phyloP scores from a whole-genome alignment of 177 flowering plant species.

The Vitis hybrid region DNA sequence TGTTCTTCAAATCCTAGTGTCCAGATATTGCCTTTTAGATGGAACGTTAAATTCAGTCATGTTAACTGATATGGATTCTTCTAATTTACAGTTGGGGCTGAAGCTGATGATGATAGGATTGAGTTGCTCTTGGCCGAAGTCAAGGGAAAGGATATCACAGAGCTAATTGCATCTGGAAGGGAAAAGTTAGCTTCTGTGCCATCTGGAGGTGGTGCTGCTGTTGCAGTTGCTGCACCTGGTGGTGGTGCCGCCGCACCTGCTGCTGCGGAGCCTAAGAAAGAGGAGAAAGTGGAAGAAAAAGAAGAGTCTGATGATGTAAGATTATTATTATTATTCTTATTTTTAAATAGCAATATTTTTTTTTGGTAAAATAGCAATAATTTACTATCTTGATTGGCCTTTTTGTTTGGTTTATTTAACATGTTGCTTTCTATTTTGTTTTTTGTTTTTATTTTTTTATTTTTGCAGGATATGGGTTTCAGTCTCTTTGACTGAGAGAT shows the following conservation, averaged over 20 bases:
- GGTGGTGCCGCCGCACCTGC: slow-evolving; percentile 48
- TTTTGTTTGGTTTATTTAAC: not conserved
- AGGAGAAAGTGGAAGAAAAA: slow-evolving; percentile 64
- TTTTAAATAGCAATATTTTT: not conserved
- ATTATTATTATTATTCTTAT: not conserved
- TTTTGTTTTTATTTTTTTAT: not conserved
- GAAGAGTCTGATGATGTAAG: slow-evolving; percentile 65
- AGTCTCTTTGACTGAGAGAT: slow-evolving; percentile 46
- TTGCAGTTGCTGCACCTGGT: slow-evolving; percentile 28
- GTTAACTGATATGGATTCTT: not conserved
- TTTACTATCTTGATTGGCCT: not conserved
- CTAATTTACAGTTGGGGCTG: slow-evolving; percentile 56
- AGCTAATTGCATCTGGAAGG: slow-evolving; percentile 61
- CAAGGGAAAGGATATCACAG: slow-evolving; percentile 57
- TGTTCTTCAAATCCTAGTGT: no score
- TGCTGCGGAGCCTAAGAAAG: slow-evolving; percentile 53
- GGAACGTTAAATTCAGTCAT: no score
- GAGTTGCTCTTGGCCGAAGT: slow-evolving; percentile 53
- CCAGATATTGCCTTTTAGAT: no score
- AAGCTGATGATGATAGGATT: slow-evolving; percentile 57
- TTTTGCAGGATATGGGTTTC: slow-evolving; percentile 62
- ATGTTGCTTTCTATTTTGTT: not conserved
- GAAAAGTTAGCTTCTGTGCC: slow-evolving; percentile 67
- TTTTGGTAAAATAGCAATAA: not conserved
- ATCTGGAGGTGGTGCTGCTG: slow-evolving; percentile 50